Base-by-base conservation (phyloP, 805 yeast genomes). In the Pichia pseudocactophila region DNA sequence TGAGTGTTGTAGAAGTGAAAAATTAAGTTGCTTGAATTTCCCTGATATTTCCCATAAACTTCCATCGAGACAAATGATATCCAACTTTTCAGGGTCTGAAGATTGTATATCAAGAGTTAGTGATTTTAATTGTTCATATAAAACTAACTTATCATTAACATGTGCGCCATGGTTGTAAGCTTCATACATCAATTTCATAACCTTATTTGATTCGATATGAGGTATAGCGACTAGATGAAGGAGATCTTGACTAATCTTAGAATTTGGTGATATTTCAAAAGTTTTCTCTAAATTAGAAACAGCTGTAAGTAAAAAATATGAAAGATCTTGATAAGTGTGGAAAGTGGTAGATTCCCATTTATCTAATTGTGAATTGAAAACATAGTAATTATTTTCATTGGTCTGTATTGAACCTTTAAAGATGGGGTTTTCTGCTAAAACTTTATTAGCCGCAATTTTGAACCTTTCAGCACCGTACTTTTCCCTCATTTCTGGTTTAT, bases 61-160 rank as follows among this genome's bases (percentile, higher is more conserved):
- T 0, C 92, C 92, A 57, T 82, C 92, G 11, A 82, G 54, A 53
- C 90, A 82, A 56, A 80, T 69, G 28, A 87, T 62, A 47, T 73
- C 61, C n/a, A 63, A 52, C 11, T 52, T 13, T 1, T 26, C 17
- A 19, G 30, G 27, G 39, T 44, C 37, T 13, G 17, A 18, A 45
- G 40, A 25, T 25, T 26, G 18, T 37, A 43, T 25, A n/a, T 22
- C 26, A 12, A 44, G 10, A 30, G 46, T 5, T n/a, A 39, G 4
- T 9, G 32, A 15, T n/a, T 5, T n/a, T 12, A 31, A 8, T 18
- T 54, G 9, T 52, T 32, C 43, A 54, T 82, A 82, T 6, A 52
- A 50, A 6, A 81, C 86, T 19, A 64, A 56, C 0, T 59, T 53
- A 52, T 77, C 73, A 1, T 60, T 37, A 1, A 77, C 55, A 53